Conservation (phyloP, 1,284 basidiomycete species). For the Malassezia psittaci region DNA sequence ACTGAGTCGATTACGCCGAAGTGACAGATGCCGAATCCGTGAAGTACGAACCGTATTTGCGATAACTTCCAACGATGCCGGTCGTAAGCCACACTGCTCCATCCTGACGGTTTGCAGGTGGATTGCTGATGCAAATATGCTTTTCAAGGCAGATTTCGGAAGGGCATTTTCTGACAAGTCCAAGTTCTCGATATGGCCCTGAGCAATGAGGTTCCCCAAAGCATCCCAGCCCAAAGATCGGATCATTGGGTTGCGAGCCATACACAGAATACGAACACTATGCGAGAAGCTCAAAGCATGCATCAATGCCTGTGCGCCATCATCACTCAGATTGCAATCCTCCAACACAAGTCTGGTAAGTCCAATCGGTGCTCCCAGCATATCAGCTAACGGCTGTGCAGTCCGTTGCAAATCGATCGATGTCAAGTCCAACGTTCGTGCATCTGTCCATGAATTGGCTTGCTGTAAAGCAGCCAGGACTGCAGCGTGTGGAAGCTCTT, state of each 20-base stretch:
- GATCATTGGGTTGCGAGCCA: conserved; percentile 75
- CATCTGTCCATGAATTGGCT: conserved; percentile 3
- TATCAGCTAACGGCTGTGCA: conserved; percentile 38
- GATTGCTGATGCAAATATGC: not conserved
- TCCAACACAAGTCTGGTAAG: conserved; percentile 39
- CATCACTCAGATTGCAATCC: conserved; percentile 37
- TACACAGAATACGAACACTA: conserved; percentile 68
- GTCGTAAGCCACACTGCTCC: conserved; percentile 37
- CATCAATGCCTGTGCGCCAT: conserved; percentile 73
- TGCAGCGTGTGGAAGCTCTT: conserved; percentile 26
- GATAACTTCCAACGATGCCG: conserved; percentile 30
- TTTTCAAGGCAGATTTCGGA: conserved; percentile 60
- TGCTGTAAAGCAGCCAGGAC: conserved; percentile 7
- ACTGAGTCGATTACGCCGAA: conserved; percentile 35
- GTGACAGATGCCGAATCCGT: conserved; percentile 37
- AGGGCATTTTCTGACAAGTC: conserved; percentile 79
- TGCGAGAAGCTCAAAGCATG: conserved; percentile 79
- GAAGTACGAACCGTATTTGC: conserved; percentile 36
- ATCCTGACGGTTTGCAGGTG: conserved; percentile 55
- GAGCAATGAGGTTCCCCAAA: conserved; percentile 66
- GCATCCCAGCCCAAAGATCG: conserved; percentile 68
- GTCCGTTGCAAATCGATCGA: conserved; percentile 34
- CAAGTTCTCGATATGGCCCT: conserved; percentile 66
- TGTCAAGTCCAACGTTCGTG: conserved; percentile 23
- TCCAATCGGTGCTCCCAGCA: conserved; percentile 42